phyloP scores from a whole-genome alignment of 441 rosid genomes.

The Eutrema salsugineum region DNA sequence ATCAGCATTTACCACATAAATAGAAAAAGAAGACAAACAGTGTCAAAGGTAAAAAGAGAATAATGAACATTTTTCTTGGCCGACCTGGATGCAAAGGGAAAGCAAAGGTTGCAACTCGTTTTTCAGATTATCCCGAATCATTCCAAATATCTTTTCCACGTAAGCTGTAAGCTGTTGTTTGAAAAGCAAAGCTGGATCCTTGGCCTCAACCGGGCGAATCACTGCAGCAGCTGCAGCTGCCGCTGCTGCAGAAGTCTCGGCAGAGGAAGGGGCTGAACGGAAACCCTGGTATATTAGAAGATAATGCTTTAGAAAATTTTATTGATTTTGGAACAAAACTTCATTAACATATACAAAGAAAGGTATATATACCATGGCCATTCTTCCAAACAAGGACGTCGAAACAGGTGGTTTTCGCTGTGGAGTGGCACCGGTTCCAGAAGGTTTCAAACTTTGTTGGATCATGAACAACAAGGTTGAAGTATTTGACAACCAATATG shows the following conservation, averaged over 20 bases:
- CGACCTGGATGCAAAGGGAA: conserved; percentile 85
- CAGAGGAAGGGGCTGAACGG: conserved; percentile 75
- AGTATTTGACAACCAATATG: conserved; percentile 88
- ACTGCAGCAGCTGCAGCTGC: conserved; percentile 42
- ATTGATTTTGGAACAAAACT: neutral
- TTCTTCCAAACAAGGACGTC: conserved; percentile 75
- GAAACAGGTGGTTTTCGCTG: conserved; percentile 61
- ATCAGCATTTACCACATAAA: conserved; percentile 4
- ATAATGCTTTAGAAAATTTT: conserved; percentile 10
- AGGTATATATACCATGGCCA: conserved; percentile 62
- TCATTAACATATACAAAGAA: neutral
- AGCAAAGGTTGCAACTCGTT: conserved; percentile 68
- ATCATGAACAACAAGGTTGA: conserved; percentile 80
- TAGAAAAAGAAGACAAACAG: conserved; percentile 3
- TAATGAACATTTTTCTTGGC: neutral
- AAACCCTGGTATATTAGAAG: conserved; percentile 57
- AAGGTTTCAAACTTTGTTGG: conserved; percentile 69
- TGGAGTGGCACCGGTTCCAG: conserved; percentile 45
- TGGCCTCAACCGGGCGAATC: conserved; percentile 81
- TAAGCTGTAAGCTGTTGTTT: conserved; percentile 90
- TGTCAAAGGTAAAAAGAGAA: neutral
- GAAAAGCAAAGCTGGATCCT: conserved; percentile 92
- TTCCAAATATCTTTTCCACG: conserved; percentile 89
- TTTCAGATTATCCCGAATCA: conserved; percentile 88
- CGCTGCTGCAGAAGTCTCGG: conserved; percentile 67